A percentile compares a stretch with the other conserved stretches of the same genome.
Evolutionary conservation across 73 alveolate species (phyloP).

Genomic region (Tetrahymena borealis): DNA sequence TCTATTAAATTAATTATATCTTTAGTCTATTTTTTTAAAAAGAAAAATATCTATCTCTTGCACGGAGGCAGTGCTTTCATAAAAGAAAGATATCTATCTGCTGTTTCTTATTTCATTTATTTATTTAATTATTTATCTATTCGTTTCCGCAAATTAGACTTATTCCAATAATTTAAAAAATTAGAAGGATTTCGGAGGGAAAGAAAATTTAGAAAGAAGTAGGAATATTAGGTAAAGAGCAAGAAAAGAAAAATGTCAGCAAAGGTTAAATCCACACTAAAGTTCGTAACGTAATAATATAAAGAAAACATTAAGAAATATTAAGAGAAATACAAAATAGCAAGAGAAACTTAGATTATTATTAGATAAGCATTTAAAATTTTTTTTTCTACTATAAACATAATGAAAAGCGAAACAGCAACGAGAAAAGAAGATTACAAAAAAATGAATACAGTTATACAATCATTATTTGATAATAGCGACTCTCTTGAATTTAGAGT

Average conservation of each 20-base stretch:
- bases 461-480: conserved; percentile 5
- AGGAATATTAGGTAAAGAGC: no score
- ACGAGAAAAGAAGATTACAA: conserved; percentile 13
- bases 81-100: not conserved
- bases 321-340: no score
- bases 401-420: not conserved
- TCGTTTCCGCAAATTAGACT: not conserved
- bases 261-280: not conserved
- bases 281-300: not conserved
- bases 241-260: not conserved
- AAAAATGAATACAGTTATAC: conserved; percentile 11
- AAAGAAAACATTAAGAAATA: not conserved
- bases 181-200: not conserved
- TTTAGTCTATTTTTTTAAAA: no score
- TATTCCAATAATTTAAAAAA: not conserved
- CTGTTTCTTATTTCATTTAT: not conserved
- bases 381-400: not conserved
- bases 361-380: not conserved
- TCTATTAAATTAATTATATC: no score
- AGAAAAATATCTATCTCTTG: no score
- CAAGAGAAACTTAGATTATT: not conserved
- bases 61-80: not conserved
- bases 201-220: not conserved
- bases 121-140: not conserved
- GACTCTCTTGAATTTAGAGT: conserved; percentile 41